These are phyloP conservation scores for Septoria petroselini DNA, from an alignment of 2,329 filamentous ascomycete species.

Conservation along the genomic window DNA sequence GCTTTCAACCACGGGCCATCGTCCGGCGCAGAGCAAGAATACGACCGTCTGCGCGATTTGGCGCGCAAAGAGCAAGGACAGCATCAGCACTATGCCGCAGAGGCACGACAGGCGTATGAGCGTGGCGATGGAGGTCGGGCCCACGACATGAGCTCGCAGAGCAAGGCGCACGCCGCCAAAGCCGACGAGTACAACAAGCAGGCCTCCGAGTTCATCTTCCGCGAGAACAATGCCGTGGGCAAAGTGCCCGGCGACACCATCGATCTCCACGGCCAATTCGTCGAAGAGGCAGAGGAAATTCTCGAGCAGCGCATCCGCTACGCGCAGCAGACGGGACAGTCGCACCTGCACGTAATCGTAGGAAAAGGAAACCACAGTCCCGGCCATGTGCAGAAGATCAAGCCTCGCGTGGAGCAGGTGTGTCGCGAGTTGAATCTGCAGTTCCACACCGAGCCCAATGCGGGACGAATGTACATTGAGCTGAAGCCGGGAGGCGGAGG, in stretches of 20 bases:
- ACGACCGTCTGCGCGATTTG: conserved; percentile 82
- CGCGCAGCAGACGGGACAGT: conserved; percentile 69
- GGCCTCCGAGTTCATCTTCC: conserved; percentile 91
- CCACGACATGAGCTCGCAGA: conserved; percentile 78
- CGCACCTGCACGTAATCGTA: conserved; percentile 89
- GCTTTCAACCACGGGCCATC: conserved; percentile 73
- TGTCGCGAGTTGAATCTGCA: conserved; percentile 78
- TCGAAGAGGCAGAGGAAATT: conserved; percentile 91
- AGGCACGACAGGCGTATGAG: conserved; percentile 76
- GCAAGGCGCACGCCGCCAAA: conserved; percentile 75
- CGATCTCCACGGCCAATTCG: conserved; percentile 90
- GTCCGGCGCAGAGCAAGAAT: conserved; percentile 73
- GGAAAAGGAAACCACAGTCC: conserved; percentile 88
- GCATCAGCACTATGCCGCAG: conserved; percentile 63
- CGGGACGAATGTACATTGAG: conserved; percentile 84
- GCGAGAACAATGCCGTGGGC: conserved; percentile 81
- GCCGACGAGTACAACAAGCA: conserved; percentile 90
- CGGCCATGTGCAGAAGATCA: conserved; percentile 85
- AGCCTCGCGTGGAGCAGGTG: conserved; percentile 86
- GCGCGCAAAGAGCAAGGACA: conserved; percentile 78
- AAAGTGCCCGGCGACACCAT: conserved; percentile 78
- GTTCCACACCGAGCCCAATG: conserved; percentile 83
- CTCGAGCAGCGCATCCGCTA: conserved; percentile 80
- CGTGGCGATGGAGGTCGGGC: conserved; percentile 79
- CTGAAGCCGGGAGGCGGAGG: conserved; percentile 64